A percentile compares a stretch with the other conserved stretches of the same genome.
Evolutionary conservation across 1,284 basidiomycete genomes (phyloP).

Genomic region (Abortiporus biennis): DNA sequence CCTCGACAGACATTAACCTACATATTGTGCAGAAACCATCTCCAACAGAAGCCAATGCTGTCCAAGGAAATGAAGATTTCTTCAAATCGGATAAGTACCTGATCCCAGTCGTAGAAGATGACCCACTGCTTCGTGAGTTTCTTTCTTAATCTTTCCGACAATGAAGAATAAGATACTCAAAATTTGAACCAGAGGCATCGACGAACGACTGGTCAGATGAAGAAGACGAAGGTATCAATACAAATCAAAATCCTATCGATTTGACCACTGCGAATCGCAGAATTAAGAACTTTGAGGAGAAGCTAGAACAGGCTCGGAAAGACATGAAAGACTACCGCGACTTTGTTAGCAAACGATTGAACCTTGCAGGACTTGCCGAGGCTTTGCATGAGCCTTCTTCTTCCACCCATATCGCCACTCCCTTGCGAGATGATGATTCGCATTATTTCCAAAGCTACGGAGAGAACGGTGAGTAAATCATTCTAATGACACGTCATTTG

Average conservation of each 20-base stretch:
- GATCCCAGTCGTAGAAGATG: slow-evolving; percentile 74
- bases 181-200: too few relatives aligned
- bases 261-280: slow-evolving; percentile 33
- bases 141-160: slow-evolving; percentile 6
- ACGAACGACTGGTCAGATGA: slow-evolving; percentile 72
- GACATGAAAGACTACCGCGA: slow-evolving; percentile 55
- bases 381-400: slow-evolving; percentile 32
- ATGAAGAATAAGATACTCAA: background rate
- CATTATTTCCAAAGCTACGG: slow-evolving; percentile 95
- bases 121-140: slow-evolving; percentile 80
- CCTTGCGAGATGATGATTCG: slow-evolving; percentile 74
- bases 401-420: slow-evolving; percentile 21
- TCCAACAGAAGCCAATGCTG: slow-evolving; percentile 33
- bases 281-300: slow-evolving; percentile 47
- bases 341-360: slow-evolving; percentile 45
- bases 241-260: slow-evolving; percentile 20
- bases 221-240: slow-evolving; percentile 39
- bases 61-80: slow-evolving; percentile 57
- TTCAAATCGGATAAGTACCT: slow-evolving; percentile 75
- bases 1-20: background rate
- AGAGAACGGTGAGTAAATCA: slow-evolving; percentile 67
- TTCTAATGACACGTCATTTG: background rate
- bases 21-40: slow-evolving; percentile 41
- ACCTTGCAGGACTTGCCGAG: slow-evolving; percentile 37
- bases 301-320: slow-evolving; percentile 44